Evolutionary conservation across 208 protist genomes (phyloP).

Genomic region (Acanthamoeba royreba): DNA sequence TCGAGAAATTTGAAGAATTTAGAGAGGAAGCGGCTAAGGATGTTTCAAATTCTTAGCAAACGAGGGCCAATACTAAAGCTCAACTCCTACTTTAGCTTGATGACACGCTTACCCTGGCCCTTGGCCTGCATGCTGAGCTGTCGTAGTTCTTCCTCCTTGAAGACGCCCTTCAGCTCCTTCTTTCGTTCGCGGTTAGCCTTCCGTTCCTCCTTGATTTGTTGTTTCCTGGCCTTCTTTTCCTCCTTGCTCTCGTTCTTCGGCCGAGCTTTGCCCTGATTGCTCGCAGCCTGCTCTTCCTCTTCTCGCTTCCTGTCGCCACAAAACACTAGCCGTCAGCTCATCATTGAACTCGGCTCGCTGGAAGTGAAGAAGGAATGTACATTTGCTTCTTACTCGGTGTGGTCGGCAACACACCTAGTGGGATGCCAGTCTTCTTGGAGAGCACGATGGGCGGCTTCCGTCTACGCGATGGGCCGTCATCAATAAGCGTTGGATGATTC

Average conservation of each 20-base stretch:
- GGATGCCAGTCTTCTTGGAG: slow-evolving; percentile 43
- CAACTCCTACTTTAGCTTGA: slow-evolving; percentile 18
- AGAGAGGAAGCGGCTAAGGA: no score
- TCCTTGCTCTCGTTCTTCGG: neutral
- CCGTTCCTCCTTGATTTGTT: neutral
- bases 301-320: neutral
- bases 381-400: neutral
- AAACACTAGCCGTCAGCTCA: neutral
- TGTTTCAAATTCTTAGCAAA: no score
- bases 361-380: neutral
- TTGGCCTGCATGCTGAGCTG: slow-evolving; percentile 29
- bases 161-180: neutral
- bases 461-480: neutral
- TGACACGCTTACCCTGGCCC: neutral
- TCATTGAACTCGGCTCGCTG: neutral
- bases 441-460: neutral
- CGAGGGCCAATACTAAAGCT: no score
- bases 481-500: slow-evolving; percentile 37
- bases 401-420: slow-evolving; percentile 9
- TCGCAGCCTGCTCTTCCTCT: neutral
- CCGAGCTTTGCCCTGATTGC: neutral
- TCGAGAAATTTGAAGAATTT: no score
- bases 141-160: slow-evolving; percentile 18
- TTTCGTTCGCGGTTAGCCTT: slow-evolving; percentile 13
- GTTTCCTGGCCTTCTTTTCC: neutral